These are phyloP conservation scores for Nepenthes gracilis DNA, from an alignment of 148 eudicot species.

Conservation along the genomic window DNA sequence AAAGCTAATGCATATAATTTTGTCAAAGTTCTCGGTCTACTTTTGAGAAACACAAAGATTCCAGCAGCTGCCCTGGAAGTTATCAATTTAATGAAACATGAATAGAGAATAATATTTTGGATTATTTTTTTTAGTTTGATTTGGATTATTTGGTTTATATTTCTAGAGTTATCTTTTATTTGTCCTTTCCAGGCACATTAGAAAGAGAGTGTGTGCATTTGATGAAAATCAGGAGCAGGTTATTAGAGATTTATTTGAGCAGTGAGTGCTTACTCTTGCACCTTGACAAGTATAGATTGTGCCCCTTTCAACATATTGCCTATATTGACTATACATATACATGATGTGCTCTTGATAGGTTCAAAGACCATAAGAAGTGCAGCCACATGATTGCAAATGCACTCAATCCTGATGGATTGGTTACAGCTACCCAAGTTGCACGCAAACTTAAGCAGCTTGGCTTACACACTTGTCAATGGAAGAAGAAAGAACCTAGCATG, in stretches of 20 bases:
- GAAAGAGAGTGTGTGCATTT: conserved; percentile 68
- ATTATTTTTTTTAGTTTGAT: background rate
- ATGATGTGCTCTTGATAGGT: conserved; percentile 36
- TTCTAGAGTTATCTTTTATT: background rate
- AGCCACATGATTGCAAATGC: conserved; percentile 85
- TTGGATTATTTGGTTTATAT: background rate
- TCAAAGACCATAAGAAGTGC: conserved; percentile 83
- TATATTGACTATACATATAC: background rate
- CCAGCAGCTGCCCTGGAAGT: background rate
- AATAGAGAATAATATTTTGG: too few species aligned
- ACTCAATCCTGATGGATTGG: conserved; percentile 47
- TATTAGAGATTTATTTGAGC: conserved; percentile 64
- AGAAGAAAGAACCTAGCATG: conserved; percentile 18
- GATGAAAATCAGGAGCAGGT: conserved; percentile 53
- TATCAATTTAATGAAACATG: background rate
- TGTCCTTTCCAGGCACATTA: conserved; percentile 36
- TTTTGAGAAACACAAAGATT: background rate
- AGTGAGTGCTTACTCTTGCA: conserved; percentile 37
- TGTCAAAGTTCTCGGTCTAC: background rate
- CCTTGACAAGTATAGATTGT: background rate
- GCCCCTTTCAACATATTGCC: background rate
- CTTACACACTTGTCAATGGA: conserved; percentile 36
- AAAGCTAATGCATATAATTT: background rate
- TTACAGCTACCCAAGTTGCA: conserved; percentile 71
- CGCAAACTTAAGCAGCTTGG: conserved; percentile 90